Base-by-base conservation (phyloP, 371 early-diverging fungal species). In the Mortierella sp. region DNA sequence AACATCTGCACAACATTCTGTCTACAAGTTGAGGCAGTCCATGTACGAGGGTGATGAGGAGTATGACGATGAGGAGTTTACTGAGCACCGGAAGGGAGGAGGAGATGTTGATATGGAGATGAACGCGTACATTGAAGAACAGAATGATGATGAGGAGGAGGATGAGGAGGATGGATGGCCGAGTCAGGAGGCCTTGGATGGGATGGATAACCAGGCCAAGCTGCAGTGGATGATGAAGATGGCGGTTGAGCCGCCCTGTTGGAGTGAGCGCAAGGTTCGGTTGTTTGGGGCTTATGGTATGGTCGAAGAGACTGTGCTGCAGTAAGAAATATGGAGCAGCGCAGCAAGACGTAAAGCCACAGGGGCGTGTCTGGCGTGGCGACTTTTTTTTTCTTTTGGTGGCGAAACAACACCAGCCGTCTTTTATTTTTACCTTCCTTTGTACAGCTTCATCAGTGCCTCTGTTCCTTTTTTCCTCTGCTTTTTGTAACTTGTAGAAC, bases 191-290 rank as follows among this genome's bases (percentile, higher is more conserved):
- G 64, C n/a, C 1, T 67, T 77, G 54, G 53, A 75, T 0, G 37
- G 24, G 59, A 78, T 80, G 81, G 73, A 78, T 13, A 75, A 46
- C 5, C 53, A 61, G 54, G 40, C 75, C 21, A 85, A 81, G 48
- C 44, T 80, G 5, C n/a, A 50, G 37, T 78, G 74, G 85, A 85
- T 81, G 81, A 74, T 75, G 76, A 76, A 59, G 61, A 73, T 67
- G 50, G 78, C 76, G 79, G 59, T 28, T 26, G 37, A 70, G 26
- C 81, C 85, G 5, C 81, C 81, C 10, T 85, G 85, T 55, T 85
- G 81, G 78, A 75, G 43, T 28, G 81, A 78, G 48, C 81, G 85
- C 28, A 85, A 76, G 50, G 85, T 85, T 6, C 78, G 85, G 19
- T 26, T 78, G n/a, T 85, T 81, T 78, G 85, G 85, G 8, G 74